Conservation (phyloP, 2,329 filamentous ascomycete genomes). For the Hypoxylon sp. region DNA sequence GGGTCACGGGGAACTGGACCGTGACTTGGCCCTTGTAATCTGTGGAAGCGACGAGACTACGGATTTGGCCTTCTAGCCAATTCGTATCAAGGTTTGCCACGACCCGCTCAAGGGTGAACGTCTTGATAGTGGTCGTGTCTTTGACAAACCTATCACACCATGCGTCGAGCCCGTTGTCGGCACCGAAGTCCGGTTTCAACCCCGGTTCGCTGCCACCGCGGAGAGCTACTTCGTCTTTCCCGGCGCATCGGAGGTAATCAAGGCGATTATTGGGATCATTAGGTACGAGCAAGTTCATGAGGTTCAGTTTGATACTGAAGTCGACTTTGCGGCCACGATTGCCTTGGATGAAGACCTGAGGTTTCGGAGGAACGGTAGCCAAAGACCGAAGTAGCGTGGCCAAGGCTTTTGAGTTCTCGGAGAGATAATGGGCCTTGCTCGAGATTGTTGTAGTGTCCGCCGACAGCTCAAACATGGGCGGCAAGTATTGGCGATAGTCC, state of each 20-base stretch:
- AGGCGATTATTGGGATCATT: conserved; percentile 62
- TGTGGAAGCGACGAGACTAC: conserved; percentile 65
- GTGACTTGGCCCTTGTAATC: conserved; percentile 64
- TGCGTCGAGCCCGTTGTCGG: conserved; percentile 61
- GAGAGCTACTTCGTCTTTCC: conserved; percentile 64
- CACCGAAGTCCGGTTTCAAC: conserved; percentile 60
- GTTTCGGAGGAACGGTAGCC: conserved; percentile 69
- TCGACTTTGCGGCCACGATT: conserved; percentile 62
- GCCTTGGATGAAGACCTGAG: conserved; percentile 65
- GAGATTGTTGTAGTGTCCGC: conserved; percentile 64
- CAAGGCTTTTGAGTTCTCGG: conserved; percentile 62
- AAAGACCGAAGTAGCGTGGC: conserved; percentile 63
- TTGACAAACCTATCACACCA: conserved; percentile 66
- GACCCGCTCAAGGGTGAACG: conserved; percentile 66
- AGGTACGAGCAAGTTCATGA: conserved; percentile 67
- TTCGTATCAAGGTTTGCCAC: conserved; percentile 69
- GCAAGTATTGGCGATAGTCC: conserved; percentile 68
- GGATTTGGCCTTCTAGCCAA: conserved; percentile 69
- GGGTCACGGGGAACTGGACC: conserved; percentile 66
- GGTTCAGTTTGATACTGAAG: conserved; percentile 68
- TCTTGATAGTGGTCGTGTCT: conserved; percentile 62
- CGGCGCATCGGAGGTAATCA: conserved; percentile 69
- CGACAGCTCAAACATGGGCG: conserved; percentile 67
- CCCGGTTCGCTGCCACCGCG: conserved; percentile 63
- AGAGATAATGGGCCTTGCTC: conserved; percentile 65